These are phyloP conservation scores for Nigrospora osmanthi DNA, from an alignment of 2,329 filamentous ascomycete species.

Conservation along the genomic window DNA sequence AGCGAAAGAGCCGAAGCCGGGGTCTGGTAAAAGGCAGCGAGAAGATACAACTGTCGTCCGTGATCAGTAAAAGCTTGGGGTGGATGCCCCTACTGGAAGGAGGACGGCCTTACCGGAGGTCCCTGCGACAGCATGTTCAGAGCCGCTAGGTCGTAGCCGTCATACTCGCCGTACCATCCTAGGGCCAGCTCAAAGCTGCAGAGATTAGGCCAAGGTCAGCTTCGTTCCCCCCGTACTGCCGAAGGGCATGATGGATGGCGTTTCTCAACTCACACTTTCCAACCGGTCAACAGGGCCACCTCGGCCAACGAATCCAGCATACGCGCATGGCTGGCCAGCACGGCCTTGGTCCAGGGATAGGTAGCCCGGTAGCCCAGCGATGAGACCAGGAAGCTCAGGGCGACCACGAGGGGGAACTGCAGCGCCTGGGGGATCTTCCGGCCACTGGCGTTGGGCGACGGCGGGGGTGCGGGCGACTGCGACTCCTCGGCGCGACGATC, in stretches of 20 bases:
- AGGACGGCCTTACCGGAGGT: slow-evolving; percentile 51
- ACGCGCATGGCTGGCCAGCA: slow-evolving; percentile 61
- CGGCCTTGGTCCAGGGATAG: slow-evolving; percentile 50
- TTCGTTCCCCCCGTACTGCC: background rate
- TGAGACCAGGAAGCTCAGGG: slow-evolving; percentile 54
- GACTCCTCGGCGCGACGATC: background rate
- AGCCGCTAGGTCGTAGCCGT: slow-evolving; percentile 61
- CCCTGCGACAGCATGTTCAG: slow-evolving; percentile 65
- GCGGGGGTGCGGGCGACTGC: background rate
- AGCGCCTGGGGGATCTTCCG: slow-evolving; percentile 33
- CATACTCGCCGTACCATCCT: slow-evolving; percentile 67
- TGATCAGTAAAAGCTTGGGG: background rate
- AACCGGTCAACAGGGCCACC: slow-evolving; percentile 43
- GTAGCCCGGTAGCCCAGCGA: slow-evolving; percentile 56
- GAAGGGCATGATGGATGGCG: no score
- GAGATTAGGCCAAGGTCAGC: background rate
- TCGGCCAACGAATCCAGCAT: slow-evolving; percentile 55
- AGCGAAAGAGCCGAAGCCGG: slow-evolving; percentile 50
- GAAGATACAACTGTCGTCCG: slow-evolving; percentile 56
- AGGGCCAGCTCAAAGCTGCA: slow-evolving; percentile 62
- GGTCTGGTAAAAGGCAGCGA: slow-evolving; percentile 71
- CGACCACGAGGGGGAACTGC: slow-evolving; percentile 45
- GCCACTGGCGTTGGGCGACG: slow-evolving; percentile 1
- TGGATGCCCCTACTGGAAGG: background rate
- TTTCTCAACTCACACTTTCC: slow-evolving; percentile 42